phyloP scores from a whole-genome alignment of 805 yeast species.

The Zygoascus tannicola region DNA sequence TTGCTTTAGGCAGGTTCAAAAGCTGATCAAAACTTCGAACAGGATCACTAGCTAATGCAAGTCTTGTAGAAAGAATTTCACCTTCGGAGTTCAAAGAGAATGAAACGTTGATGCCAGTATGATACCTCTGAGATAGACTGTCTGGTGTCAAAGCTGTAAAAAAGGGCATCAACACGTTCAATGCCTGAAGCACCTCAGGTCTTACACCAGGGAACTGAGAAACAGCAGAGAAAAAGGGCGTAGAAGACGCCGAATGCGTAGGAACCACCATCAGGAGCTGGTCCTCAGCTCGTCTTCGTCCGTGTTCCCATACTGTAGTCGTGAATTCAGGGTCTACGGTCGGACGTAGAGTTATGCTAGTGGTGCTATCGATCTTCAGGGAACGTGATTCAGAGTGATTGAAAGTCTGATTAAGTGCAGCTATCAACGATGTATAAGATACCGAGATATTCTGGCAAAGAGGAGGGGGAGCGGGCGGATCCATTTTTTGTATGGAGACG shows the following conservation, averaged over 20 bases:
- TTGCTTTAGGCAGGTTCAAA: constrained; percentile 19
- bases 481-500: constrained; percentile 16
- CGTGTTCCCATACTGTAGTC: constrained; percentile 31
- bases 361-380: constrained; percentile 25
- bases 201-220: constrained; percentile 29
- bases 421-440: constrained; percentile 27
- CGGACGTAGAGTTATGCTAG: constrained; percentile 25
- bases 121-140: constrained; percentile 27
- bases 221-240: constrained; percentile 25
- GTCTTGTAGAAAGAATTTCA: constrained; percentile 24
- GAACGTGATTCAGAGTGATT: constrained; percentile 18
- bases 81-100: constrained; percentile 27
- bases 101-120: constrained; percentile 27
- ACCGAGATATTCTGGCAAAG: constrained; percentile 24
- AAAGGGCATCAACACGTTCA: constrained; percentile 31
- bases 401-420: constrained; percentile 27
- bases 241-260: constrained; percentile 23
- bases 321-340: constrained; percentile 27
- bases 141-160: constrained; percentile 29
- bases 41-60: constrained; percentile 24
- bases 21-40: constrained; percentile 26
- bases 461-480: constrained; percentile 26
- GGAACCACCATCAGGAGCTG: constrained; percentile 30
- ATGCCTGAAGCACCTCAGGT: constrained; percentile 27
- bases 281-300: constrained; percentile 32